phyloP scores from a whole-genome alignment of 108 stramenopile genomes.

The Pseudonitzschia delicatissima region DNA sequence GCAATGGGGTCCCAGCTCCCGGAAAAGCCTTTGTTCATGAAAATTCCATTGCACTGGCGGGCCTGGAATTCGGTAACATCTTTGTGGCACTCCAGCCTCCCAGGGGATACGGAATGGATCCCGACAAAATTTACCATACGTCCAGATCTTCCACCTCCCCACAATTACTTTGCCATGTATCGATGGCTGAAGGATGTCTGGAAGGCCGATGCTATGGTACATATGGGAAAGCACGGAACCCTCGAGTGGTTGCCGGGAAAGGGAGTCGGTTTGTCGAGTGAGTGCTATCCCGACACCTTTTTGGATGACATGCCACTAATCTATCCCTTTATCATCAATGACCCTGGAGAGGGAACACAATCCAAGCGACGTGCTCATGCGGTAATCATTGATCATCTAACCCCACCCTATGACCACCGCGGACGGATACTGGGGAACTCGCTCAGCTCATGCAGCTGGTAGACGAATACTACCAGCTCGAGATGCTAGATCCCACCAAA shows the following conservation, averaged over 20 bases:
- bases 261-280: slow-evolving; percentile 4
- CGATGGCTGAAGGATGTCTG: neutral
- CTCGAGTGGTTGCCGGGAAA: slow-evolving; percentile 10
- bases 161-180: slow-evolving; percentile 6
- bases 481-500: slow-evolving; percentile 11
- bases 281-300: slow-evolving; percentile 6
- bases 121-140: slow-evolving; percentile 12
- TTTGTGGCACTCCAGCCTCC: slow-evolving; percentile 10
- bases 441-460: slow-evolving; percentile 13
- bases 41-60: slow-evolving; percentile 6
- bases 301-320: slow-evolving; percentile 2
- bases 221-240: slow-evolving; percentile 9
- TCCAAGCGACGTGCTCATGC: slow-evolving; percentile 12
- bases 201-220: slow-evolving; percentile 5
- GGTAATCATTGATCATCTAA: slow-evolving; percentile 7
- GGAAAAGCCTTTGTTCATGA: slow-evolving; percentile 4
- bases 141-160: slow-evolving; percentile 9
- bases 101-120: slow-evolving; percentile 5
- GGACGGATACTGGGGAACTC: slow-evolving; percentile 5
- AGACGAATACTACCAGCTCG: slow-evolving; percentile 11
- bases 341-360: slow-evolving; percentile 8
- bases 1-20: neutral
- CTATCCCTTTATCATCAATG: slow-evolving; percentile 10
- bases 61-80: slow-evolving; percentile 8
- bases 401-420: slow-evolving; percentile 10